These are phyloP conservation scores for Carex scoparia DNA, from an alignment of 176 grass and related monocot genomes.

Conservation along the genomic window DNA sequence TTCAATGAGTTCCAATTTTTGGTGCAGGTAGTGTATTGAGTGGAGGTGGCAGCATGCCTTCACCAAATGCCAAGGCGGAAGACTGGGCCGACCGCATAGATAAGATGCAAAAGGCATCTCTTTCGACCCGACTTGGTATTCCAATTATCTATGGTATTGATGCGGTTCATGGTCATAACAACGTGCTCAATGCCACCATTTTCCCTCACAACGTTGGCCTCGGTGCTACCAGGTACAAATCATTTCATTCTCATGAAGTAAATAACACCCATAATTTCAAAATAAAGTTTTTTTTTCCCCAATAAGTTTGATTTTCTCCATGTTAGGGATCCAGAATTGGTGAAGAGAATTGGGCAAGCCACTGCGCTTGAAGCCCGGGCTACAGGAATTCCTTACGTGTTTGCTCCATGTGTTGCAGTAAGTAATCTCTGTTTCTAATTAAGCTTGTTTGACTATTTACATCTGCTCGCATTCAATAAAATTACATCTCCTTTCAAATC, in stretches of 20 bases:
- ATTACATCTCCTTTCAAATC: neutral
- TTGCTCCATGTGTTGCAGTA: conserved; percentile 80
- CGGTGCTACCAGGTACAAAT: conserved; percentile 45
- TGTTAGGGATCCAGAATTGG: conserved; percentile 51
- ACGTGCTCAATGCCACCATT: conserved; percentile 74
- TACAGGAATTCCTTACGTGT: conserved; percentile 76
- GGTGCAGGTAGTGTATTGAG: conserved; percentile 76
- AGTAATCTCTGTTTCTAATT: neutral
- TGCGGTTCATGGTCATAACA: conserved; percentile 86
- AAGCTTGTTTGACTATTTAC: neutral
- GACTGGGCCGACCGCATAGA: conserved; percentile 48
- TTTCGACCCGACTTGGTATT: conserved; percentile 82
- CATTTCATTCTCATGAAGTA: neutral
- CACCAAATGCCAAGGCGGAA: conserved; percentile 32
- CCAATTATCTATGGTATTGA: conserved; percentile 92
- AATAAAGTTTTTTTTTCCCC: neutral
- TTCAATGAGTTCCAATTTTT: neutral
- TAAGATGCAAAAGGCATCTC: conserved; percentile 75
- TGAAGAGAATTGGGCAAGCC: conserved; percentile 55
- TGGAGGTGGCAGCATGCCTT: conserved; percentile 67
- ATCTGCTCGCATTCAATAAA: neutral
- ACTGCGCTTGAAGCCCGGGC: conserved; percentile 71
- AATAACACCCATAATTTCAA: neutral
- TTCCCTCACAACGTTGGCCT: conserved; percentile 90
- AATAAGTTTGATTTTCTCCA: neutral